phyloP scores from a whole-genome alignment of 2,329 filamentous ascomycete genomes.

The Beauveria medogensis region DNA sequence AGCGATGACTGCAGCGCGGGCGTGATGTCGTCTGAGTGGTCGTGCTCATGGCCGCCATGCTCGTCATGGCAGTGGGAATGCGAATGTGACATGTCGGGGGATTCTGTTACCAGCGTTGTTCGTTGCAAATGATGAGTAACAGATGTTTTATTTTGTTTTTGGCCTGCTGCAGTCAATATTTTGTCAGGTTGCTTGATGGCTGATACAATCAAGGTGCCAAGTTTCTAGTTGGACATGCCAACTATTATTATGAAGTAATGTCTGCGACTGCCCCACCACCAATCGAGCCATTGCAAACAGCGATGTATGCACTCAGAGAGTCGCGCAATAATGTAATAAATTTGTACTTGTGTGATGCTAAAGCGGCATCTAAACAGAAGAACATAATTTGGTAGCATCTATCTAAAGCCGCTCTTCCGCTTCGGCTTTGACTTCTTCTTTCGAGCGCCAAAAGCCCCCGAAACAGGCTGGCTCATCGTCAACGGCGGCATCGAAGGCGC shows the following conservation, averaged over 20 bases:
- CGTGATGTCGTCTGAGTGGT: slow-evolving; percentile 86
- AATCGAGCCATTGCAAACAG: background rate
- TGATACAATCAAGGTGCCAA: background rate
- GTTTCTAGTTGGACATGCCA: background rate
- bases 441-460: slow-evolving; percentile 39
- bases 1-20: slow-evolving; percentile 85
- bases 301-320: background rate
- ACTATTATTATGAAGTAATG: background rate
- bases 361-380: background rate
- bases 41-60: slow-evolving; percentile 53
- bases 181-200: background rate
- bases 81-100: slow-evolving; percentile 15
- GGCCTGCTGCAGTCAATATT: background rate
- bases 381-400: background rate
- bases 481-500: slow-evolving; percentile 20
- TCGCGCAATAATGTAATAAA: background rate
- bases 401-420: slow-evolving; percentile 13
- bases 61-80: slow-evolving; percentile 47
- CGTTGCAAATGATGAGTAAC: too few species aligned
- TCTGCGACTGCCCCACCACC: background rate
- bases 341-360: background rate
- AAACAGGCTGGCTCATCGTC: slow-evolving; percentile 38
- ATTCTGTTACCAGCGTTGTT: background rate
- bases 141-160: background rate
- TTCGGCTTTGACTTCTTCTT: slow-evolving; percentile 24